Conservation (phyloP, 768 basidiomycete genomes). For the Cystofilobasidium macerans region DNA sequence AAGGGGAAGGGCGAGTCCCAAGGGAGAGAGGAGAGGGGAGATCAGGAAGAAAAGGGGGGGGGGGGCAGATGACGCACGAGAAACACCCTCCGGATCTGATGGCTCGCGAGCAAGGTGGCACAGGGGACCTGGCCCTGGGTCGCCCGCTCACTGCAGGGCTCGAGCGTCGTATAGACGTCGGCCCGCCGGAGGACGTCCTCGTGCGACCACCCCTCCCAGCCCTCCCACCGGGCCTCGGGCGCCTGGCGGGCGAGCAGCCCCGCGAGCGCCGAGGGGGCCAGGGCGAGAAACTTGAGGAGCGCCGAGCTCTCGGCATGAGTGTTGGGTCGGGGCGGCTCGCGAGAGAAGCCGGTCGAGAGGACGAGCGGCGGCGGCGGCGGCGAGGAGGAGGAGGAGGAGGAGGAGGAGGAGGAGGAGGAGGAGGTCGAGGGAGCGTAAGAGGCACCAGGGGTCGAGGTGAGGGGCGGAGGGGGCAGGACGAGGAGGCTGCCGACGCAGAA, state of each 20-base stretch:
- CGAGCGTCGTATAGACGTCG: constrained; percentile 89
- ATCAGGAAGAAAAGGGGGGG: not conserved
- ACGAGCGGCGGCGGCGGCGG: constrained; percentile 46
- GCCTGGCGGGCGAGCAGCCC: constrained; percentile 5
- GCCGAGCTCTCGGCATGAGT: constrained; percentile 23
- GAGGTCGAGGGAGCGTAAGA: too few relatives aligned
- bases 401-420: too few relatives aligned
- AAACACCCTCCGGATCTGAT: constrained; percentile 59
- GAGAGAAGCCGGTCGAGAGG: constrained; percentile 71
- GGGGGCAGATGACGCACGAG: too few relatives aligned
- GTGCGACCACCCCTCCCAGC: constrained; percentile 13
- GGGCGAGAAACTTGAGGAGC: constrained; percentile 7
- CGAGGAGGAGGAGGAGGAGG: too few relatives aligned
- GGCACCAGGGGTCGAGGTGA: not conserved
- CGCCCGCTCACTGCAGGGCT: constrained; percentile 83
- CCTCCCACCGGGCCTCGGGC: not conserved
- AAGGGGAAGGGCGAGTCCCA: not conserved
- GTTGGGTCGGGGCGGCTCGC: constrained; percentile 35
- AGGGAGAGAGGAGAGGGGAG: too few relatives aligned
- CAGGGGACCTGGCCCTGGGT: constrained; percentile 81
- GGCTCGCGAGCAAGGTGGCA: constrained; percentile 65
- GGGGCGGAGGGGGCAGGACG: constrained; percentile 23
- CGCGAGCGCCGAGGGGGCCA: not conserved
- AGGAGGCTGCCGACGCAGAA: constrained; percentile 88
- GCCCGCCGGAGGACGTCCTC: constrained; percentile 49